These are phyloP conservation scores for Aspergillus incahuasiensis DNA, from an alignment of 495 filamentous ascomycete species.

Conservation along the genomic window DNA sequence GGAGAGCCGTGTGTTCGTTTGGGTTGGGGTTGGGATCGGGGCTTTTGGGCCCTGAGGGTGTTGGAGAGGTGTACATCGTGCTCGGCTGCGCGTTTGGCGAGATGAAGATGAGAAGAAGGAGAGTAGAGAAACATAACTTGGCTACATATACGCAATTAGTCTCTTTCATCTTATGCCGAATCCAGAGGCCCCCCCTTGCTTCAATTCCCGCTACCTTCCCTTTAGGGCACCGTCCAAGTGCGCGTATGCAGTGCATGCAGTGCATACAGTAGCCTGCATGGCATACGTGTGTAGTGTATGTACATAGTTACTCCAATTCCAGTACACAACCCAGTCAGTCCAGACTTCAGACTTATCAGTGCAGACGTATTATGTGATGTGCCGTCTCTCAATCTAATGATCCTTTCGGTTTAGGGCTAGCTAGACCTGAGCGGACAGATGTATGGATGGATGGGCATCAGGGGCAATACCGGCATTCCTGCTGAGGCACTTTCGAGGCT, in stretches of 20 bases:
- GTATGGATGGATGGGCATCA: no score
- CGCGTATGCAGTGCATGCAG: no score
- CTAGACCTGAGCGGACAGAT: no score
- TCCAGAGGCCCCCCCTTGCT: no score
- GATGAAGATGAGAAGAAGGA: background rate
- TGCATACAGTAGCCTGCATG: background rate
- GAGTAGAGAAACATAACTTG: no score
- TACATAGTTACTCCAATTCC: background rate
- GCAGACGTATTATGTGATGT: background rate
- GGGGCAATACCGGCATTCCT: no score
- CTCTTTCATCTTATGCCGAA: no score
- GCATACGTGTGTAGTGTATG: no score
- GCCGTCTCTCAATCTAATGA: background rate
- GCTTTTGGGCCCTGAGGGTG: background rate
- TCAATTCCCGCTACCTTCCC: background rate
- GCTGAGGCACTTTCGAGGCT: background rate
- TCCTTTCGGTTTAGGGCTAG: background rate
- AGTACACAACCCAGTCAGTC: background rate
- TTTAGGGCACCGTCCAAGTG: background rate
- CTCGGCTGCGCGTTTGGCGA: no score
- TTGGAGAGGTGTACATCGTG: constrained; percentile 10
- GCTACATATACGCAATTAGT: no score
- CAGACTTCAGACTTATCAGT: background rate
- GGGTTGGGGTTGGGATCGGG: constrained; percentile 12
- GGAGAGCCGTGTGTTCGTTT: constrained; percentile 42